Evolutionary conservation across 305 asterid genomes (phyloP).

Genomic region (Solanum aculeatissimum): DNA sequence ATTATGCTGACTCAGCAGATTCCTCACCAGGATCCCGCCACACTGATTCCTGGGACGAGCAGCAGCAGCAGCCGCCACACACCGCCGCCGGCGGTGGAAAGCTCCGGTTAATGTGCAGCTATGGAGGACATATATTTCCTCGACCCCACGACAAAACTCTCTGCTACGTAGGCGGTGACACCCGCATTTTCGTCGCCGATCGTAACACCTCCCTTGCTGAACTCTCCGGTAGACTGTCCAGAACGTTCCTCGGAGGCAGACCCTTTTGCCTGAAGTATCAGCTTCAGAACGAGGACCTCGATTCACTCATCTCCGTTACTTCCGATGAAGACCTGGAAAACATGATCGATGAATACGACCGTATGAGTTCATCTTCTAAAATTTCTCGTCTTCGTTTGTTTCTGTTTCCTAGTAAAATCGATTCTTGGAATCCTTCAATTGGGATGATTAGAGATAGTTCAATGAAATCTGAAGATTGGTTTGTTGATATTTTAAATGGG

Average conservation of each 20-base stretch:
- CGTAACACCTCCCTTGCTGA: constrained; percentile 12
- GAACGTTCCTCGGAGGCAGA: background rate
- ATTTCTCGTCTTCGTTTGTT: constrained; percentile 13
- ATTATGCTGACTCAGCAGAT: constrained; percentile 15
- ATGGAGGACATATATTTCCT: constrained; percentile 16
- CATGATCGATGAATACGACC: constrained; percentile 23
- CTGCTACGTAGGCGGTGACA: constrained; percentile 21
- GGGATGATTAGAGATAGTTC: constrained; percentile 3
- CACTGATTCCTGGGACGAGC: constrained; percentile 12
- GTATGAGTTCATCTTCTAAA: constrained; percentile 2
- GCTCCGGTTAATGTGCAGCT: constrained; percentile 25
- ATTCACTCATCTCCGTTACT: constrained; percentile 18
- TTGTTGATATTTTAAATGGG: constrained; percentile 16
- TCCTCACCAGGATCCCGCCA: constrained; percentile 24
- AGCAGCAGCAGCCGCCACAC: background rate
- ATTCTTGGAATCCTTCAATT: constrained; percentile 1
- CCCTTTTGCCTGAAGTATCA: constrained; percentile 14
- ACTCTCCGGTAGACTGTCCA: constrained; percentile 6
- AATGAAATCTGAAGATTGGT: constrained; percentile 19
- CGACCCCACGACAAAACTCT: constrained; percentile 18
- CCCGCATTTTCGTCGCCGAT: constrained; percentile 16
- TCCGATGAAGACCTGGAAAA: constrained; percentile 21
- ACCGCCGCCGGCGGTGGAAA: background rate
- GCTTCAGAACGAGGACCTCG: constrained; percentile 21
- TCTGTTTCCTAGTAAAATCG: constrained; percentile 4